Evolutionary conservation across 306 rosid species (phyloP), one percentile per base, ranked within the genome.

Genomic region (Phaseolus lunatus): DNA sequence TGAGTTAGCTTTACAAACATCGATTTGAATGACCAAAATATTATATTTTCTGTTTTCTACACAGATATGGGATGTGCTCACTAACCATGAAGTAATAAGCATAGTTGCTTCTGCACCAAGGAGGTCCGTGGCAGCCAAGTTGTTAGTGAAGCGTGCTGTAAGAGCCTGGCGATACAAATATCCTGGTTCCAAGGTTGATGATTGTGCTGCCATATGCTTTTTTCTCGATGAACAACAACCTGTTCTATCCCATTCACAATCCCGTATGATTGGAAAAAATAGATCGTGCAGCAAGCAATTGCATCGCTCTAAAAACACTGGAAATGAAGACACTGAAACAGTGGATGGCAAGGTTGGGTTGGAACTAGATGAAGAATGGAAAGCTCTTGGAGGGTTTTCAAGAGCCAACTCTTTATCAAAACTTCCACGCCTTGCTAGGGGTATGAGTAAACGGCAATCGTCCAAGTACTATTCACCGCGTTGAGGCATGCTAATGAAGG

Each of bases 31-130:
- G 50, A 58, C 4, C 7, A 24, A 57, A 7, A 4, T n/a, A 11
- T 1, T 43, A 10, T 41, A 43, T 43, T 49, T 7, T 56, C 33
- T 8, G 14, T 57, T 62, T 67, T 73, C 57, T 4, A 61, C 88
- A 92, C 88, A 95, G 99, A 31, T 96, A 27, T 96, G 99, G 99
- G 99, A 96, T 85, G 99, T 86, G 39, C 73, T 96, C 3, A 80
- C 90, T 16, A 96, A 96, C 83, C 47, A n/a, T 11, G 96, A 92
- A 79, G 99, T 88, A 14, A 70, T 96, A 70, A 82, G 76, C 75
- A 89, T 91, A 79, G 96, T 96, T 50, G 91, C 91, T 58, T 87
- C 97, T 14, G 88, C 91, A 58, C 88, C 77, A 84, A 88, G 57
- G 69, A 84, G 86, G 77, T 86, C 89, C 16, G 33, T n/a, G 4